Percentiles rank a stretch among this genome's conserved stretches.
Conservation (phyloP, 1,284 basidiomycete genomes). For the Puccinia coronata region DNA sequence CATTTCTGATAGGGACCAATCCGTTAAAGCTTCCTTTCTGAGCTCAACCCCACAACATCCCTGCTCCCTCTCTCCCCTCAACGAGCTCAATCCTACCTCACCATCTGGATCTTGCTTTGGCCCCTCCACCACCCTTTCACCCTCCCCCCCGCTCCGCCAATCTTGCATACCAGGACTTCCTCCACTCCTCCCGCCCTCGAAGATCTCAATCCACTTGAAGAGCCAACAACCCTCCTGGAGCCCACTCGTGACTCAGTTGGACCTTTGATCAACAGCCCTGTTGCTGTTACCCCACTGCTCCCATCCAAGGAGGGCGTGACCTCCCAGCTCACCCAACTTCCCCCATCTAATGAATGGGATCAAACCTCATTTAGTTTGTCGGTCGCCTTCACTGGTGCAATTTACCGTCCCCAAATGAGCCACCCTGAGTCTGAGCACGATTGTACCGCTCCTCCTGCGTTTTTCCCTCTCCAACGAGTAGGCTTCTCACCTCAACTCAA, state of each 20-base stretch:
- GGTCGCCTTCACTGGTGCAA: slow-evolving; percentile 46
- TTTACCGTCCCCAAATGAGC: slow-evolving; percentile 39
- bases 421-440: slow-evolving; percentile 26
- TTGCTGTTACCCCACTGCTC: neutral
- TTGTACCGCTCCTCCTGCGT: slow-evolving; percentile 54
- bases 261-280: neutral
- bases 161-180: neutral
- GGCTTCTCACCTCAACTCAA: slow-evolving; percentile 56
- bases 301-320: neutral
- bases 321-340: neutral
- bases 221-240: neutral
- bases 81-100: slow-evolving; percentile 40
- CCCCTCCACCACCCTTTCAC: slow-evolving; percentile 27
- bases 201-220: slow-evolving; percentile 2
- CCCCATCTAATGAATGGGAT: slow-evolving; percentile 31
- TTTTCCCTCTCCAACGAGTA: slow-evolving; percentile 57
- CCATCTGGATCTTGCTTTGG: slow-evolving; percentile 44
- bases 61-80: slow-evolving; percentile 36
- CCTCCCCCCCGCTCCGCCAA: neutral
- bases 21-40: slow-evolving; percentile 13
- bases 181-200: neutral
- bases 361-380: slow-evolving; percentile 46
- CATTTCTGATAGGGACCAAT: neutral
- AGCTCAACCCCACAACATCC: slow-evolving; percentile 15
- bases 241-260: neutral